Evolutionary conservation across 225 moss, liverwort and hornwort species (phyloP).

Genomic region (Pleurozium schreberi): DNA sequence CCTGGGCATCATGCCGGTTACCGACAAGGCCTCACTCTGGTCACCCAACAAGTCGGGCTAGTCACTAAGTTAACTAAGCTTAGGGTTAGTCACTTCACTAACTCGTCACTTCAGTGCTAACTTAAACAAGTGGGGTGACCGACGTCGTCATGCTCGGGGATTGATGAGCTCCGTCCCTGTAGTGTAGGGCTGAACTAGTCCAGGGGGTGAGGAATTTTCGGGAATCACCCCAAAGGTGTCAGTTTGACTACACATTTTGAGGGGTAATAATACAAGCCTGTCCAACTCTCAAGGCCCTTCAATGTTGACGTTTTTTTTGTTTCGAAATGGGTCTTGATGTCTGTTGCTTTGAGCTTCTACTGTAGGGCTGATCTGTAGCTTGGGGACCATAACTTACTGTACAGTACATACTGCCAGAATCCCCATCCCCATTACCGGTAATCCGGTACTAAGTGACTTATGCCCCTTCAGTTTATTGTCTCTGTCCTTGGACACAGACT

Average conservation of each 20-base stretch:
- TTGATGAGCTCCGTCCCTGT: too few species aligned
- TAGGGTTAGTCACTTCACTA: too few species aligned
- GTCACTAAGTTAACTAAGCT: neutral
- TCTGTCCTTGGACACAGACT: too few species aligned
- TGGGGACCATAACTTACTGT: neutral
- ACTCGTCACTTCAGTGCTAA: too few species aligned
- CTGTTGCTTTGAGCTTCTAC: neutral
- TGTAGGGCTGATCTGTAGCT: neutral
- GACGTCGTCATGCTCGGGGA: neutral
- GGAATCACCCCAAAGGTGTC: neutral
- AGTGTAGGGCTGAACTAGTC: conserved; percentile 13
- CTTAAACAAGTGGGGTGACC: neutral
- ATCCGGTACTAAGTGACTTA: neutral
- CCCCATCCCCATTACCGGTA: neutral
- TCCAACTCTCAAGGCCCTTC: neutral
- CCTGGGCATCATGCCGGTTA: neutral
- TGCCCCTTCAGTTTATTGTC: too few species aligned
- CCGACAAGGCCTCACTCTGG: neutral
- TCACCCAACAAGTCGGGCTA: too few species aligned
- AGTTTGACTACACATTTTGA: conserved; percentile 17
- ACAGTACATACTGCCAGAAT: neutral
- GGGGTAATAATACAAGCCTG: conserved; percentile 8
- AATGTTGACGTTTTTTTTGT: neutral
- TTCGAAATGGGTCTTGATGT: neutral
- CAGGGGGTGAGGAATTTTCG: neutral